These are phyloP conservation scores for Amesomyces nigricolor DNA, from an alignment of 2,329 filamentous ascomycete species.

Conservation along the genomic window DNA sequence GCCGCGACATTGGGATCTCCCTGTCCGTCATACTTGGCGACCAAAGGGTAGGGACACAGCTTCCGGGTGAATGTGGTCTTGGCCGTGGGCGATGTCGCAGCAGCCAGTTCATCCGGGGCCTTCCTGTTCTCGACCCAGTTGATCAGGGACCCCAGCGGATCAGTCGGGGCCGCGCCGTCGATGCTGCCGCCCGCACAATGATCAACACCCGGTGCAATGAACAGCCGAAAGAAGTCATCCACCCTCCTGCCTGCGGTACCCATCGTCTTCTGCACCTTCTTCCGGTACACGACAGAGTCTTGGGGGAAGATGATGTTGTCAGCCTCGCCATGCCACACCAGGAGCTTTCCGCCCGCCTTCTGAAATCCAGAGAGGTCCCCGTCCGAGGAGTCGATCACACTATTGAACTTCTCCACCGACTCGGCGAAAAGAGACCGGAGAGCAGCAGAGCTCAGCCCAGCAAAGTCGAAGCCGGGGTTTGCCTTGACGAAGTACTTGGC, in stretches of 20 bases:
- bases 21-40: constrained; percentile 1
- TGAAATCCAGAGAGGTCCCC: constrained; percentile 30
- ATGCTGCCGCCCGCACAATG: constrained; percentile 35
- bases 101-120: background rate
- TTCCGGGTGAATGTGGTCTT: background rate
- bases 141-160: constrained; percentile 18
- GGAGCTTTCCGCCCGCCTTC: constrained; percentile 31
- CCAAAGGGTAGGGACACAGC: constrained; percentile 1
- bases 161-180: constrained; percentile 16
- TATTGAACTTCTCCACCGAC: constrained; percentile 10
- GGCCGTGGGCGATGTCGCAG: background rate
- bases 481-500: background rate
- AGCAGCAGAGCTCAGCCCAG: background rate
- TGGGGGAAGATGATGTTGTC: constrained; percentile 32
- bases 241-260: constrained; percentile 17
- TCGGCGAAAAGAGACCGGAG: constrained; percentile 10
- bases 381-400: constrained; percentile 22
- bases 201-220: constrained; percentile 45
- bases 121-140: constrained; percentile 19
- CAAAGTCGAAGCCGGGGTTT: background rate
- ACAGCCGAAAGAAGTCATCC: constrained; percentile 37
- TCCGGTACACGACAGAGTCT: constrained; percentile 30
- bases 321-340: constrained; percentile 35
- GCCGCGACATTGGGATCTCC: background rate
- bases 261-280: constrained; percentile 27